Base-by-base conservation (phyloP, 139 green algal species). In the Volvox africanus region DNA sequence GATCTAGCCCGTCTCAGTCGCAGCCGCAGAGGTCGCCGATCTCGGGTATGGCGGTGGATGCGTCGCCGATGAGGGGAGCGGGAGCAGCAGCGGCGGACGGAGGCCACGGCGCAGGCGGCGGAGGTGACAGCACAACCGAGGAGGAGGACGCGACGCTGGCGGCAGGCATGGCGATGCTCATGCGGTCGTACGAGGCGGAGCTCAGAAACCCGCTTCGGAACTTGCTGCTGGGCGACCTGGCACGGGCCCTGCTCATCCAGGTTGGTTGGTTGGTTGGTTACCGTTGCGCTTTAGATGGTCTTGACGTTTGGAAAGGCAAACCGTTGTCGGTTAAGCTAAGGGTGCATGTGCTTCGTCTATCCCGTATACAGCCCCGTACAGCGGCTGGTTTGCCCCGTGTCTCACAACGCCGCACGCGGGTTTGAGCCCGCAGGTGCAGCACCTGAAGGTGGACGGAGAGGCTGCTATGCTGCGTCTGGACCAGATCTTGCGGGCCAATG, bases 401-500 rank as follows among this genome's bases (percentile, higher is more conserved):
- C 44, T 55, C 5, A 55, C 9, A 14, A 55, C 44, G 9, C 44
- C 44, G n/a, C 22, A 61, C 20, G 28, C 84, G 30, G 61, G 30
- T 28, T 30, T n/a, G 12, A 0, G 0, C 69, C 37, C 35, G 9
- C 95, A 99, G 96, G 95, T 99, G 13, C 97, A 99, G 88, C 97
- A 97, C 91, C 87, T 99, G 30, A 99, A 99, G 94, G 89, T 98
- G 77, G 97, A 99, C 92, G 97, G 95, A 24, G 96, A 98, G 88
- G 95, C 91, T 1, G 98, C 98, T 55, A 99, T 99, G 98, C 92
- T 99, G 91, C 95, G 99, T 93, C 93, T 99, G 91, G 98, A 99
- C 89, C 97, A 99, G 91, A 97, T 99, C 71, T 94, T 99, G 78
- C 90, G 92, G 30, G 95, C 97, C 82, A 99, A 99, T 90, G 96